Evolutionary conservation across 2,329 filamentous ascomycete genomes (phyloP), one percentile per base, ranked within the genome.

Genomic region (Biscogniauxia sp.): DNA sequence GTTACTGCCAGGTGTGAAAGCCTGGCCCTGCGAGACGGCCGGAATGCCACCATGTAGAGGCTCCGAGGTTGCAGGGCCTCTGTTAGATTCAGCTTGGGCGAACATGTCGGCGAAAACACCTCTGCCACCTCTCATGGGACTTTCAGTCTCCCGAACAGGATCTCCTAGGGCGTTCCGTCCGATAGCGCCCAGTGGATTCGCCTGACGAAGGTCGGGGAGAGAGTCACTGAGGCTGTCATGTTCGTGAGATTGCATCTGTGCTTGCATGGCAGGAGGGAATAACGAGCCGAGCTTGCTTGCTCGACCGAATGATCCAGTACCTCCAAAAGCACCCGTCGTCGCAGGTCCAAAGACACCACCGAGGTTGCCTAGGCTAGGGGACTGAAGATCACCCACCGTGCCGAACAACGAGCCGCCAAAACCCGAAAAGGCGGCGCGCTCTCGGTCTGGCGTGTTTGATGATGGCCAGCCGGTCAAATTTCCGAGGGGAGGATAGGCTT

Each of bases 211-310:
- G 63, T 90, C 86, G 5, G 84, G 82, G 13, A 83, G 72, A 1
- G 80, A 80, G 61, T 89, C 87, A 41, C 81, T 79, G 54, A 87
- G 68, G 60, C 72, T 81, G 25, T 86, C 84, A 51, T 89, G 88
- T 13, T 94, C 90, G 28, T 88, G 83, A 2, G 78, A 78, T 61
- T 93, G 90, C 89, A 96, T 93, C 74, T 96, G 92, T 41, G 93
- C 91, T 76, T 97, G 93, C 90, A 96, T 93, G 4, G 90, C 88
- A 1, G 88, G 79, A 8, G 94, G 93, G 71, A 99, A 97, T 23
- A 99, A 80, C 1, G 92, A 93, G 1, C 91, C 90, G 49, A 97
- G 81, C 75, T 93, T 96, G 79, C 91, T 95, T 5, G 86, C 84
- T 45, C 92, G 88, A 32, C 91, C 87, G 53, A 91, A 85, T 56